Evolutionary conservation across 495 filamentous ascomycete species (phyloP).

Genomic region (Penicillium atrosanguineum): DNA sequence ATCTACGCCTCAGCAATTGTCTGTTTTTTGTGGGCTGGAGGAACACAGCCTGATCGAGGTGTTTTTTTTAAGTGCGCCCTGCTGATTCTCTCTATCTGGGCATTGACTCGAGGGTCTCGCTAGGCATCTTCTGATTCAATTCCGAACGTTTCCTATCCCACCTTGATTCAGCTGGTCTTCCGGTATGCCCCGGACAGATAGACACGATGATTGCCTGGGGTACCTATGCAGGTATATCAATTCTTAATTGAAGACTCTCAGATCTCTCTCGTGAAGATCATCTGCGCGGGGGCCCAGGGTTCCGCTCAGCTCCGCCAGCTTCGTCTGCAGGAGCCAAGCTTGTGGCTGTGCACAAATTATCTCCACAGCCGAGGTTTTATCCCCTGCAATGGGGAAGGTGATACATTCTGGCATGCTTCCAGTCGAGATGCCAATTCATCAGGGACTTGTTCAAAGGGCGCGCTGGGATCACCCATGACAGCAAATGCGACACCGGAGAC

Average conservation of each 20-base stretch:
- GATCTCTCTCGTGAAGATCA: background rate
- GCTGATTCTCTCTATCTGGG: no score
- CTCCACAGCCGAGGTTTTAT: conserved; percentile 17
- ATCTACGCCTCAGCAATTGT: no score
- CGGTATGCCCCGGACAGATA: background rate
- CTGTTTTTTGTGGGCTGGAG: no score
- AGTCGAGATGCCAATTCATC: background rate
- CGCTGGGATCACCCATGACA: background rate
- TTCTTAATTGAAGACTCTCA: background rate
- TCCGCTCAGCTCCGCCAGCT: background rate
- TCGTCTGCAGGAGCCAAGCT: conserved; percentile 10
- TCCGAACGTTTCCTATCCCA: no score
- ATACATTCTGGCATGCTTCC: background rate
- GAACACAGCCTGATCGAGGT: no score
- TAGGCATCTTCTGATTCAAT: no score
- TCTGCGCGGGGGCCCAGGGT: background rate
- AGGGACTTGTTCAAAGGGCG: background rate
- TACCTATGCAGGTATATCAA: background rate
- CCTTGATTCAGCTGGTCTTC: background rate
- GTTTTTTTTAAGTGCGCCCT: no score
- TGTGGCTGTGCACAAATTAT: conserved; percentile 23
- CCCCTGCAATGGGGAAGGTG: background rate
- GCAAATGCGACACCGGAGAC: background rate
- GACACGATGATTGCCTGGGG: background rate
- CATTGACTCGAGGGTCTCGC: no score